These are phyloP conservation scores for Aschersonia sp. DNA, from an alignment of 2,329 filamentous ascomycete genomes.

Conservation along the genomic window DNA sequence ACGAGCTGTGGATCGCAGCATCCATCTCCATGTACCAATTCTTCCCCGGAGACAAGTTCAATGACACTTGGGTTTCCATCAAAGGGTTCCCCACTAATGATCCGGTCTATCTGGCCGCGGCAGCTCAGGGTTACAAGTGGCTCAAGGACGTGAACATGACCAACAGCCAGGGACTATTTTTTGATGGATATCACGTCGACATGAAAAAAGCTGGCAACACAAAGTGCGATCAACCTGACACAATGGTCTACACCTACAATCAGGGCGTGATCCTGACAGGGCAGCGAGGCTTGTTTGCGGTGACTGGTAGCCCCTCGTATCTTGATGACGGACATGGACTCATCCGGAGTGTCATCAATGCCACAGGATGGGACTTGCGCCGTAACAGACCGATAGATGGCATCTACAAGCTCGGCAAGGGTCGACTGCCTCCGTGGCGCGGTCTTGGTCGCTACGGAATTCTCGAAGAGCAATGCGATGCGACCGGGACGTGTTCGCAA, in stretches of 20 bases:
- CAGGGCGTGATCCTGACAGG: conserved; percentile 83
- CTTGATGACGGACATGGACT: conserved; percentile 69
- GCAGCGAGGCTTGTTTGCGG: conserved; percentile 64
- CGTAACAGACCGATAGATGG: conserved; percentile 26
- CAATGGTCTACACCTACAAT: conserved; percentile 93
- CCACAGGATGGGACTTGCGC: conserved; percentile 60
- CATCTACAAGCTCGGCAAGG: conserved; percentile 14
- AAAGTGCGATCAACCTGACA: conserved; percentile 65
- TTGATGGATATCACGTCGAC: conserved; percentile 77
- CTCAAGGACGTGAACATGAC: conserved; percentile 68
- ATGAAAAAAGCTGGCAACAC: conserved; percentile 48
- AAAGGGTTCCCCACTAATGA: conserved; percentile 27
- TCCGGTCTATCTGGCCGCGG: conserved; percentile 54
- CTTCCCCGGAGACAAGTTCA: conserved; percentile 68
- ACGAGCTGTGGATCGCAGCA: conserved; percentile 75
- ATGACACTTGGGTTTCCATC: conserved; percentile 44
- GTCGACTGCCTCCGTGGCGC: conserved; percentile 42
- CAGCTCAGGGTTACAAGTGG: conserved; percentile 70
- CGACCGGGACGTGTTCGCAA: conserved; percentile 60
- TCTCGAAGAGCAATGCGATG: conserved; percentile 75
- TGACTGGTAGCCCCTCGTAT: conserved; percentile 57
- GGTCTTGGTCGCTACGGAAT: conserved; percentile 69
- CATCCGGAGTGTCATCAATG: conserved; percentile 56
- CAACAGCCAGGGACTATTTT: conserved; percentile 59
- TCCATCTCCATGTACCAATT: conserved; percentile 82